These are phyloP conservation scores for Sporothrix humicola DNA, from an alignment of 2,329 filamentous ascomycete species.

Conservation along the genomic window DNA sequence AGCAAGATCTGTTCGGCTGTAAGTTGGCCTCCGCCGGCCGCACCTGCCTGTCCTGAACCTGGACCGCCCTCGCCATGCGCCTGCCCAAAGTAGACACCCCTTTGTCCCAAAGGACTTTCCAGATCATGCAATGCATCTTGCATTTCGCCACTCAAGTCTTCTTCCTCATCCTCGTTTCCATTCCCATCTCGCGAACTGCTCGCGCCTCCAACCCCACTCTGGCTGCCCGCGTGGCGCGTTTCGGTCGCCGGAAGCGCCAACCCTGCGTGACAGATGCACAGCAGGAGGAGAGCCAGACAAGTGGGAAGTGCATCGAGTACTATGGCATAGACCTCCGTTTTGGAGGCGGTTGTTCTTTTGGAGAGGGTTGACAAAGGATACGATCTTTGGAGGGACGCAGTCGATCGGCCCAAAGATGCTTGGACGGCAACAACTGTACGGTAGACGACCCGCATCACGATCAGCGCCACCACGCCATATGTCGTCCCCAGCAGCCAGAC, in stretches of 20 bases:
- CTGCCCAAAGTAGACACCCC: constrained; percentile 14
- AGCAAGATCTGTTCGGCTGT: not conserved
- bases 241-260: constrained; percentile 22
- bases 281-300: constrained; percentile 2
- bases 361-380: too few species aligned
- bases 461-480: constrained; percentile 16
- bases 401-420: not conserved
- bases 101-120: not conserved
- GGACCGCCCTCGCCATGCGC: too few species aligned
- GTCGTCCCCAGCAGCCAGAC: constrained; percentile 22
- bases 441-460: constrained; percentile 14
- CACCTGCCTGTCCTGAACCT: not conserved
- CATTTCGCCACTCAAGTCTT: not conserved
- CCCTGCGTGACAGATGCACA: constrained; percentile 20
- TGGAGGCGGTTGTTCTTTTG: not conserved
- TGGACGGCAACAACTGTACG: not conserved
- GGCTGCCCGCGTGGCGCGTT: not conserved
- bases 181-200: not conserved
- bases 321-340: not conserved
- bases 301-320: constrained; percentile 21
- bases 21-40: not conserved
- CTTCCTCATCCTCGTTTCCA: not conserved
- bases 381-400: too few species aligned
- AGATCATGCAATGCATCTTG: not conserved
- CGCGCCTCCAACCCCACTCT: not conserved